Conservation (phyloP, 2,329 filamentous ascomycete species). For the Chrysoporthe austroafricana region DNA sequence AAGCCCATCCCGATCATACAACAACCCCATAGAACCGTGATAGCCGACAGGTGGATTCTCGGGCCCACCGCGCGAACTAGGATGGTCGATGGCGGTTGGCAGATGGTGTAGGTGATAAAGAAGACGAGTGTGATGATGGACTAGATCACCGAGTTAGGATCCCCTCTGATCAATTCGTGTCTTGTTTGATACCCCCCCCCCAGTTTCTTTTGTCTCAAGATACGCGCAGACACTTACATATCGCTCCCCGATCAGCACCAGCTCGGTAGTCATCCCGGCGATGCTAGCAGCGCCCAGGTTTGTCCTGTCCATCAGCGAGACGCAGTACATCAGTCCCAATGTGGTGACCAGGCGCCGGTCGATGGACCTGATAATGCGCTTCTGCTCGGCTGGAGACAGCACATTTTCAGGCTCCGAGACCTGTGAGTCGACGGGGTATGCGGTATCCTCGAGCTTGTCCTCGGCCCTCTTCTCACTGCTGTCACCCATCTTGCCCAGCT, state of each 20-base stretch:
- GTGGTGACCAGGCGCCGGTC: slow-evolving; percentile 68
- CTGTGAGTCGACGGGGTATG: slow-evolving; percentile 33
- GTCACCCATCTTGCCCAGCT: slow-evolving; percentile 33
- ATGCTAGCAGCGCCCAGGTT: slow-evolving; percentile 76
- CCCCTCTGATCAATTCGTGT: background rate
- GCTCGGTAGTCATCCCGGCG: slow-evolving; percentile 62
- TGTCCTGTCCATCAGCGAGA: slow-evolving; percentile 78
- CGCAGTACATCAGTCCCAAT: slow-evolving; percentile 71
- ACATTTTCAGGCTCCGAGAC: slow-evolving; percentile 41
- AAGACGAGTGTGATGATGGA: slow-evolving; percentile 58
- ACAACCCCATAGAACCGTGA: slow-evolving; percentile 62
- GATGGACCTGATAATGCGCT: slow-evolving; percentile 68
- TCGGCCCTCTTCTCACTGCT: slow-evolving; percentile 34
- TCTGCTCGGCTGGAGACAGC: slow-evolving; percentile 63
- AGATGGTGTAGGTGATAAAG: slow-evolving; percentile 73
- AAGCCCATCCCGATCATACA: slow-evolving; percentile 71
- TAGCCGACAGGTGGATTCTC: slow-evolving; percentile 56
- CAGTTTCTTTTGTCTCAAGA: background rate
- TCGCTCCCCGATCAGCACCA: slow-evolving; percentile 50
- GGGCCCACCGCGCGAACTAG: slow-evolving; percentile 69
- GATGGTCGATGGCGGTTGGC: slow-evolving; percentile 73
- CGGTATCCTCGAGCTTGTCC: slow-evolving; percentile 23
- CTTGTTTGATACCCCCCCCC: background rate
- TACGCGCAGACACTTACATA: slow-evolving; percentile 43
- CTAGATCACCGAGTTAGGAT: background rate